Percentiles rank a stretch among this genome's conserved stretches.
phyloP scores from a whole-genome alignment of 805 yeast species.

The Candida ovalis region DNA sequence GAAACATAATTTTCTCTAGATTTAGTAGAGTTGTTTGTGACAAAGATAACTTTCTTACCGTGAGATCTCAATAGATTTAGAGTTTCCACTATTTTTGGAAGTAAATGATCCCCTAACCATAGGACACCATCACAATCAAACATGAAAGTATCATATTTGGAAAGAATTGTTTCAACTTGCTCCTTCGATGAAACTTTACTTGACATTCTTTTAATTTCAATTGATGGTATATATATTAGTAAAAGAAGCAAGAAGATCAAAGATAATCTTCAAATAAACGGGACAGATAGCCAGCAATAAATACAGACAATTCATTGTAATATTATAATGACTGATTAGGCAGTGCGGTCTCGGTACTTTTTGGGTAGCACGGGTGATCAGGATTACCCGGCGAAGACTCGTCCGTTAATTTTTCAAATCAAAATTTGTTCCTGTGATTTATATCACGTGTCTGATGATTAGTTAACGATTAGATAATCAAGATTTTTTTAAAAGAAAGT shows the following conservation, averaged over 20 bases:
- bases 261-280: not conserved
- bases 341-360: not conserved
- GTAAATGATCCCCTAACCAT: slow-evolving; percentile 82
- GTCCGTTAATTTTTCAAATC: not conserved
- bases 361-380: not conserved
- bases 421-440: too few species aligned
- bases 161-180: slow-evolving; percentile 52
- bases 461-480: too few species aligned
- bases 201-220: slow-evolving; percentile 34
- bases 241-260: not conserved
- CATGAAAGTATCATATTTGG: slow-evolving; percentile 74
- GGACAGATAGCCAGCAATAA: too few species aligned
- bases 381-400: not conserved
- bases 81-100: slow-evolving; percentile 79
- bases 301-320: too few species aligned
- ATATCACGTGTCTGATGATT: not conserved
- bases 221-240: not conserved
- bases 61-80: slow-evolving; percentile 49
- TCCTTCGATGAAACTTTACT: slow-evolving; percentile 44
- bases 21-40: slow-evolving; percentile 93
- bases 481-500: too few species aligned
- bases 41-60: slow-evolving; percentile 77
- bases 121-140: slow-evolving; percentile 98
- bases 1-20: slow-evolving; percentile 71
- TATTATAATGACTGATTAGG: not conserved